Conservation (phyloP, 169 alveolate species). For the Plasmodium sp. region DNA sequence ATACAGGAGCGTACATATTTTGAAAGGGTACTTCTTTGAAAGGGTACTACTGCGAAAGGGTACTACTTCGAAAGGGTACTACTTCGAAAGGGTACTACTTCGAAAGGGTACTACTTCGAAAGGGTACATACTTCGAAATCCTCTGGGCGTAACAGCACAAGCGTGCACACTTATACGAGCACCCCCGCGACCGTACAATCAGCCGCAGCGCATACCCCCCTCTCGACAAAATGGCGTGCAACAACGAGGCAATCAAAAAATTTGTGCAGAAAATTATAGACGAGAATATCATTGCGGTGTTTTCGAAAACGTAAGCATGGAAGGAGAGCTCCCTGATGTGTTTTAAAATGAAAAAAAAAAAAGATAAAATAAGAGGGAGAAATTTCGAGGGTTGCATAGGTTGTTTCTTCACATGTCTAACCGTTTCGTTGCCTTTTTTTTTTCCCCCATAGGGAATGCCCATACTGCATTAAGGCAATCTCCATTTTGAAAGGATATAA, state of each 20-base stretch:
- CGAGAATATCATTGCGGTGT: conserved; percentile 46
- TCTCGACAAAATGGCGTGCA: conserved; percentile 29
- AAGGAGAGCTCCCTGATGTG: neutral
- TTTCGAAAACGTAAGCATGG: conserved; percentile 43
- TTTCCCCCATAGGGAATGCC: conserved; percentile 41
- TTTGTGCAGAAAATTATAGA: conserved; percentile 49
- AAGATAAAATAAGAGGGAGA: neutral
- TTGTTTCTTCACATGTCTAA: neutral
- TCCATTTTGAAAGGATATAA: conserved; percentile 53
- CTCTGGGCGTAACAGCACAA: neutral
- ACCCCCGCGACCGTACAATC: neutral
- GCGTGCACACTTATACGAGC: neutral
- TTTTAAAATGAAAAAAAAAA: neutral
- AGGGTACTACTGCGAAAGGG: too few relatives aligned
- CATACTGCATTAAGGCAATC: conserved; percentile 58
- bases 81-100: neutral
- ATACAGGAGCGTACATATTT: neutral
- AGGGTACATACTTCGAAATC: neutral
- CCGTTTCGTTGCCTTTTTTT: neutral
- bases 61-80: neutral
- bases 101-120: neutral
- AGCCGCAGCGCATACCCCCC: neutral
- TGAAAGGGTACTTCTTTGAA: too few relatives aligned
- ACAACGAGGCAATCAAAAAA: conserved; percentile 30
- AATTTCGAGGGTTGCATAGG: neutral